A percentile compares a stretch with the other conserved stretches of the same genome.
Evolutionary conservation across 768 basidiomycete species (phyloP).

Genomic region (Tricholoma matsutake): DNA sequence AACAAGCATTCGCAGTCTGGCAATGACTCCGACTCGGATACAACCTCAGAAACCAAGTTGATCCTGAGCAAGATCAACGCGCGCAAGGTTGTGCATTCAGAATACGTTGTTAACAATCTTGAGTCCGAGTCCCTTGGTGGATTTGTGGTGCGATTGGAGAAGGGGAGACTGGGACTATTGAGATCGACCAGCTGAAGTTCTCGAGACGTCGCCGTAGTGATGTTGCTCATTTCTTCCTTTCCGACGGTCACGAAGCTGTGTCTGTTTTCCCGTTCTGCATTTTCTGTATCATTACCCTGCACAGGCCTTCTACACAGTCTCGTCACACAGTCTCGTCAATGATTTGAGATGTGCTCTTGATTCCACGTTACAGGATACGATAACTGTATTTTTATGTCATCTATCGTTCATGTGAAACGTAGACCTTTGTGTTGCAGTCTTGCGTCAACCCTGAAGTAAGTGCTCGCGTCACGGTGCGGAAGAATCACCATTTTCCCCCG

Average conservation of each 20-base stretch:
- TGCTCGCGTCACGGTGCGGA: too few relatives aligned
- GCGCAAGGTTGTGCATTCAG: constrained; percentile 62
- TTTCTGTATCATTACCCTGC: background rate
- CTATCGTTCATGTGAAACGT: background rate
- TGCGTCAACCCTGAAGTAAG: too few relatives aligned
- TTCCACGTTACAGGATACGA: background rate
- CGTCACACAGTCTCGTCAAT: background rate
- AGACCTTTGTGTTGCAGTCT: background rate
- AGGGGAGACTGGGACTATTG: constrained; percentile 53
- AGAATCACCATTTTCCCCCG: too few relatives aligned
- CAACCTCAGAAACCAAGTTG: constrained; percentile 42
- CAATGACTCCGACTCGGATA: constrained; percentile 31
- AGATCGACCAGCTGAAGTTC: constrained; percentile 7
- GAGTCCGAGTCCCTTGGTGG: constrained; percentile 64
- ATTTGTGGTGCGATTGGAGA: constrained; percentile 52
- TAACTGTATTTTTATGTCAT: background rate
- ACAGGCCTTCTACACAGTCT: background rate
- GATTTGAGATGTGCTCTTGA: background rate
- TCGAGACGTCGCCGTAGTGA: background rate
- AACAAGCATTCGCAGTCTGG: constrained; percentile 5
- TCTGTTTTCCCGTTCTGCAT: background rate
- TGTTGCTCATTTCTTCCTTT: background rate
- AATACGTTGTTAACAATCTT: constrained; percentile 65
- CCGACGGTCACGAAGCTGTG: background rate
- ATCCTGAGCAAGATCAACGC: constrained; percentile 69